These are phyloP conservation scores for Porpolomopsis calyptriformis DNA, from an alignment of 768 basidiomycete species.

Conservation along the genomic window DNA sequence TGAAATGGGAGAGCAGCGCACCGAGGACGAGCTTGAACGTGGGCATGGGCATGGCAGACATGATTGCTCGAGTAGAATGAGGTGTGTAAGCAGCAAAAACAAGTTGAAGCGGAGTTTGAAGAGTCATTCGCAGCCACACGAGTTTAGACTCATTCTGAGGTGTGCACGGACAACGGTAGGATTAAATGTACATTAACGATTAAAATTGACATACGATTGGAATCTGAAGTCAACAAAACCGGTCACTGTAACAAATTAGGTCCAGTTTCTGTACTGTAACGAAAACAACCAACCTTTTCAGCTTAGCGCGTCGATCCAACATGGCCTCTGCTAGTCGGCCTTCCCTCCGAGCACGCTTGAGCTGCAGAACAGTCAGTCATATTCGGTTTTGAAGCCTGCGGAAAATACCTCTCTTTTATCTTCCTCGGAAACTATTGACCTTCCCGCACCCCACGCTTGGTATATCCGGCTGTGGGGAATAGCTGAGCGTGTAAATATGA, in stretches of 20 bases:
- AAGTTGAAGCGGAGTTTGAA: constrained; percentile 8
- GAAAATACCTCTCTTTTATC: constrained; percentile 63
- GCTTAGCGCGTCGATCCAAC: constrained; percentile 68
- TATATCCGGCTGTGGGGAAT: constrained; percentile 44
- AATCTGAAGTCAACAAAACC: too few relatives aligned
- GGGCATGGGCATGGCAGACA: constrained; percentile 35
- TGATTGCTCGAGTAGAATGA: too few relatives aligned
- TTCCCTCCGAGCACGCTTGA: constrained; percentile 70
- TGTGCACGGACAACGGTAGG: too few relatives aligned
- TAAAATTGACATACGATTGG: too few relatives aligned
- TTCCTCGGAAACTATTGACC: constrained; percentile 52
- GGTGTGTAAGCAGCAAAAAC: too few relatives aligned
- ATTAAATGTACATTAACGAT: too few relatives aligned
- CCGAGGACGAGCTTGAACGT: constrained; percentile 99
- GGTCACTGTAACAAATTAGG: constrained; percentile 26
- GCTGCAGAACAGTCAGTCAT: constrained; percentile 27
- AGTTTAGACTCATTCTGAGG: too few relatives aligned
- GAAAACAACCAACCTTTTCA: constrained; percentile 53
- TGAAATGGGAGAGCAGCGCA: constrained; percentile 29
- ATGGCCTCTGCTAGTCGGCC: constrained; percentile 73
- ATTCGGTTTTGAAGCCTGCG: background rate
- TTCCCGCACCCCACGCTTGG: constrained; percentile 81
- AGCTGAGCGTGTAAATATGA: constrained; percentile 3
- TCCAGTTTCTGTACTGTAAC: constrained; percentile 1
- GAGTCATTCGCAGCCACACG: too few relatives aligned